These are phyloP conservation scores for Plectranthus barbatus DNA, from an alignment of 257 asterid genomes.

Conservation along the genomic window DNA sequence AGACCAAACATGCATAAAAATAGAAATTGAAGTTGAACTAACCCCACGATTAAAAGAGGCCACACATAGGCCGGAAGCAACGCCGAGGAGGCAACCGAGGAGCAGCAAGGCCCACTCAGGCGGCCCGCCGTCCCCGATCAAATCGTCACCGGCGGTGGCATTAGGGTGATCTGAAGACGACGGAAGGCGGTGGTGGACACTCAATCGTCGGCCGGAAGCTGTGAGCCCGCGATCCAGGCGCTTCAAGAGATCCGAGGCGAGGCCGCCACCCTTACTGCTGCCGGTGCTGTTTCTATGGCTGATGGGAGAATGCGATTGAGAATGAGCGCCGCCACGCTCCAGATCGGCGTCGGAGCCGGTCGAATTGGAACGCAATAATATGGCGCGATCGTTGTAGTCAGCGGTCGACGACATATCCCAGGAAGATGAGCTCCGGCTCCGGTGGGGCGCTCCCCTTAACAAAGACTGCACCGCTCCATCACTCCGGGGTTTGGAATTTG, in stretches of 20 bases:
- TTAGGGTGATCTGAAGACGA: slow-evolving; percentile 33
- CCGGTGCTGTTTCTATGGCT: slow-evolving; percentile 25
- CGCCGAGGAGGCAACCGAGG: slow-evolving; percentile 86
- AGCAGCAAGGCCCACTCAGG: slow-evolving; percentile 98
- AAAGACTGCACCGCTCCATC: neutral
- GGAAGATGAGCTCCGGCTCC: neutral
- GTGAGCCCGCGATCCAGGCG: slow-evolving; percentile 48
- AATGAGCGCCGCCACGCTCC: slow-evolving; percentile 38
- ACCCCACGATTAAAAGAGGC: slow-evolving; percentile 96
- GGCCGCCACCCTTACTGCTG: slow-evolving; percentile 33
- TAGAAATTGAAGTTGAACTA: slow-evolving; percentile 24
- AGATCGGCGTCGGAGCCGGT: slow-evolving; percentile 60
- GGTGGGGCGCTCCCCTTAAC: neutral
- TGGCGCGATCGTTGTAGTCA: slow-evolving; percentile 45
- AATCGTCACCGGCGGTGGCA: slow-evolving; percentile 40
- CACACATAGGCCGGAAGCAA: slow-evolving; percentile 89
- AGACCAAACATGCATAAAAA: neutral
- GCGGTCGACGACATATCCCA: slow-evolving; percentile 39
- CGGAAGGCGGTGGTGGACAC: slow-evolving; percentile 28
- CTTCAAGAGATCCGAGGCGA: slow-evolving; percentile 50
- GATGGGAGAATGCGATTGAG: slow-evolving; percentile 13
- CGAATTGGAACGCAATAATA: slow-evolving; percentile 46
- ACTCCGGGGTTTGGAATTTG: neutral
- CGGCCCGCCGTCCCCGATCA: slow-evolving; percentile 76
- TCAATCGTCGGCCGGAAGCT: slow-evolving; percentile 41